Percentiles rank a stretch among this genome's conserved stretches.
These are phyloP conservation scores for Stagonosporopsis vannaccii DNA, from an alignment of 2,329 filamentous ascomycete genomes.

Conservation along the genomic window DNA sequence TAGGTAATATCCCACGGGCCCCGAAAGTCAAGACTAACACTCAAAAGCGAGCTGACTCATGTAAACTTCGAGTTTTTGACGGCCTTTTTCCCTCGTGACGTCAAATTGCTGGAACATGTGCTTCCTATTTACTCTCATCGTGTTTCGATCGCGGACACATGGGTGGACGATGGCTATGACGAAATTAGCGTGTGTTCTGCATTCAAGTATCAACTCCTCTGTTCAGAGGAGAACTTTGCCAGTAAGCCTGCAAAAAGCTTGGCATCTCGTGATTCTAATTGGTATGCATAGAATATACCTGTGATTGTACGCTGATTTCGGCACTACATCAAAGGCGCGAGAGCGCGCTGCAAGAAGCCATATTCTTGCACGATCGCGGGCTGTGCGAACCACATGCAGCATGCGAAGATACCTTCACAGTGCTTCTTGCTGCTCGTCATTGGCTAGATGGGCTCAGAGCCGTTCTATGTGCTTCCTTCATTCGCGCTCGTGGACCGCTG, in stretches of 20 bases:
- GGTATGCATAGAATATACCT: neutral
- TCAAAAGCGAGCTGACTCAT: neutral
- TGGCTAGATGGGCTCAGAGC: neutral
- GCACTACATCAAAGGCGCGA: neutral
- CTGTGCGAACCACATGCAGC: neutral
- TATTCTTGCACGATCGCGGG: neutral
- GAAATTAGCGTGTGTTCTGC: neutral
- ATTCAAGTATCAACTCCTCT: neutral
- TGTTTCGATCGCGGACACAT: neutral
- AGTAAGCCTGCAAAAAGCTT: neutral
- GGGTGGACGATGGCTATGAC: neutral
- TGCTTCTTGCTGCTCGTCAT: neutral
- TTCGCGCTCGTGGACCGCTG: neutral
- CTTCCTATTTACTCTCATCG: neutral
- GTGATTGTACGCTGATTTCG: neutral
- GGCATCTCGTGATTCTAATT: neutral
- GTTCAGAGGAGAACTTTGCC: neutral
- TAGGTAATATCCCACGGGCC: neutral
- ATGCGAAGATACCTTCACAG: neutral
- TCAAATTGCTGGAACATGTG: neutral
- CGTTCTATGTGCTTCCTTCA: neutral
- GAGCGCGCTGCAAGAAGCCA: neutral
- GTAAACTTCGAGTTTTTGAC: neutral
- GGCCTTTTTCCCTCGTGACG: neutral
- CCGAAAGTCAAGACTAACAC: neutral